Evolutionary conservation across 2,329 filamentous ascomycete species (phyloP), one percentile per base, ranked within the genome.

Genomic region (Cladosporium sphaerospermum): DNA sequence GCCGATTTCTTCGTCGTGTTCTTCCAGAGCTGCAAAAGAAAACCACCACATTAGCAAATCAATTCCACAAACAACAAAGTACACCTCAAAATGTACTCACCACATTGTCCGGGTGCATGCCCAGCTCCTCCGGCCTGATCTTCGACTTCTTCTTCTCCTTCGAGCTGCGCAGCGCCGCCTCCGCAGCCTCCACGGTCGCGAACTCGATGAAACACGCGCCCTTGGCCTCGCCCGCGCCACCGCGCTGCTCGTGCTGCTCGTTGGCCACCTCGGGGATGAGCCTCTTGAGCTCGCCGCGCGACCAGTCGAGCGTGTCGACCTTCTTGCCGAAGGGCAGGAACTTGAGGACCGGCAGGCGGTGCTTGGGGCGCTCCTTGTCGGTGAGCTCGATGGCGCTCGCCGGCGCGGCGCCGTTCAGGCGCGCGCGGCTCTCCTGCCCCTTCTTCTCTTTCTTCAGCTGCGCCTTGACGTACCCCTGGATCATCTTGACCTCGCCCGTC

Each of bases 261-360:
- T 78, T 73, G 40, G 85, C 78, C 28, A 89, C 84, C 57, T 87
- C 80, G 1, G 88, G 87, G 37, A 86, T 82, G 36, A 92, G 77
- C 44, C 83, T 82, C 49, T 84, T 80, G 47, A 96, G 79, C 66
- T 91, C 85, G 2, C 77, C 77, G 40, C 92, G 85, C 56, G 85
- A 85, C 83, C 89, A 96, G 57, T 92, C 83, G 67, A 97, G 95
- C 0, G 89, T 92, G 71, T 97, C 89, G 16, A 95, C 88, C 67
- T 92, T 92, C 64, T 88, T 82, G 59, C 88, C 85, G 59, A 90
- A 77, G 34, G 95, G 71, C 9, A 79, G 76, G 63, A 84, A 85
- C 51, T 59, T 60, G 28, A 62, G 53, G 45, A 60, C 60, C 16
- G 55, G 57, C 16, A 84, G 73, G 33, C 82, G 81, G 64, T 95